Base-by-base conservation (phyloP, 495 filamentous ascomycete species). In the Baudoinia panamericana region DNA sequence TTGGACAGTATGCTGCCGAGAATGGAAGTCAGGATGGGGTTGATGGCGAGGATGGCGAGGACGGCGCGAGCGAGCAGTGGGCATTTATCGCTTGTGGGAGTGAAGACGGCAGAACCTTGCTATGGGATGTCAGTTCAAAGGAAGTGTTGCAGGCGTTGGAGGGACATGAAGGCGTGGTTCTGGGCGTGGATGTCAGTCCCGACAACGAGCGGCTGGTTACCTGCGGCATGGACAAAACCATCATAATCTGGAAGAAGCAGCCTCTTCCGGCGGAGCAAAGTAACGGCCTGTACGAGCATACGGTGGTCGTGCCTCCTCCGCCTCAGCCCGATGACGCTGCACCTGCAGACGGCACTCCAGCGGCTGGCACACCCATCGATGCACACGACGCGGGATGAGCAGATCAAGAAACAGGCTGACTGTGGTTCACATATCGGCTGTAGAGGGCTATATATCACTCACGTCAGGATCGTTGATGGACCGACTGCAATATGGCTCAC, bases 101-200 rank as follows among this genome's bases (percentile, higher is more conserved):
- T 56, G 90, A 97, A 50, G 83, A 93, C 50, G 84, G 84, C 0
- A 70, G 74, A 16, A 72, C 94, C 13, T 62, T 92, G 15, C 68
- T 90, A 41, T 97, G 90, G 90, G 87, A 95, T 60, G 81, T 93
- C 16, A 70, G 69, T 31, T 82, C 64, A 49, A 97, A 96, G 63
- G 73, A 80, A 37, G 63, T 92, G 5, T 62, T 94, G 13, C 85
- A 94, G 65, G 56, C 59, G 21, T 61, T 77, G 12, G 73, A 78
- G 10, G 76, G 64, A 0, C 90, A 96, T 56, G 64, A 75, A 2
- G 83, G 79, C 26, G 75, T 78, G n/a, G 87, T 93, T 13, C 68
- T 93, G 39, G 82, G 82, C 50, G 84, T 94, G 22, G 84, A 93
- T 47, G 69, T 78, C 4, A 63, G 67, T 45, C 59, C 61, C n/a